Conservation (phyloP, 345 rosid species). For the Citrus australasica region DNA sequence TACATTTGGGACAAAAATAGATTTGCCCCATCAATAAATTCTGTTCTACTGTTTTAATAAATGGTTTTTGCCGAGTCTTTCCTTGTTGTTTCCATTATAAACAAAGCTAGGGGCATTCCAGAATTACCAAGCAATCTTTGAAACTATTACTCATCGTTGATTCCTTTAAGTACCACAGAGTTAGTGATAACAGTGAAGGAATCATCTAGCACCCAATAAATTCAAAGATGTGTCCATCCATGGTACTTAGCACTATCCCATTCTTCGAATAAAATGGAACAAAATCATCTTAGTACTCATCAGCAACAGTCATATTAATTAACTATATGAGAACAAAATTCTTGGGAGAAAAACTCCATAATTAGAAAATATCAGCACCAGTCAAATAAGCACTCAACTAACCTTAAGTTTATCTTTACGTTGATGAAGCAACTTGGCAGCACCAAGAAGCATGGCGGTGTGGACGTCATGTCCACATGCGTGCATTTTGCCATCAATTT, state of each 20-base stretch:
- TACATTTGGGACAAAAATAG: not conserved
- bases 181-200: not conserved
- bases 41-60: not conserved
- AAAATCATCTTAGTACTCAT: not conserved
- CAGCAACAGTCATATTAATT: not conserved
- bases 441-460: slow-evolving; percentile 88
- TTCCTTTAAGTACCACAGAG: not conserved
- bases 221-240: not conserved
- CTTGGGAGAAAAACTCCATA: not conserved
- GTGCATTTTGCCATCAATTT: slow-evolving; percentile 76
- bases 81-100: not conserved
- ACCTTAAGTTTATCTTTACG: slow-evolving; percentile 65
- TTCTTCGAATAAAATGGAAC: not conserved
- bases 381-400: not conserved
- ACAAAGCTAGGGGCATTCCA: not conserved
- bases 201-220: not conserved
- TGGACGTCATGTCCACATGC: slow-evolving; percentile 87
- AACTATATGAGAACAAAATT: not conserved
- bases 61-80: not conserved
- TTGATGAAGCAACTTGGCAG: slow-evolving; percentile 78
- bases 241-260: not conserved
- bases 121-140: not conserved
- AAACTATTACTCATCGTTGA: not conserved
- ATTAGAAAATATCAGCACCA: not conserved
- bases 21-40: not conserved